Evolutionary conservation across 1,284 basidiomycete genomes (phyloP).

Genomic region (Ganoderma lucidum): DNA sequence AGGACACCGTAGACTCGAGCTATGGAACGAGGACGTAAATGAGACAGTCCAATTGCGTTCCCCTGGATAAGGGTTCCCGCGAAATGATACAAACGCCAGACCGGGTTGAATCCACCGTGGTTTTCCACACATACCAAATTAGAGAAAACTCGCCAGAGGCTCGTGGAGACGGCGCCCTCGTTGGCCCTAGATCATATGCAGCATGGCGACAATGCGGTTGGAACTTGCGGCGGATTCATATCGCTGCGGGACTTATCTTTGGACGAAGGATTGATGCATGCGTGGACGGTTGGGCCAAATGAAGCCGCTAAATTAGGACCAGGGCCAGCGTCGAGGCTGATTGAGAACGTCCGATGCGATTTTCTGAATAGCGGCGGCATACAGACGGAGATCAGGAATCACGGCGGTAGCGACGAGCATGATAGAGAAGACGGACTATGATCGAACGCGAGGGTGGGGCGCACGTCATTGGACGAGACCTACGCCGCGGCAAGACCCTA

Average conservation of each 20-base stretch:
- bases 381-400: not conserved
- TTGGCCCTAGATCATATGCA: not conserved
- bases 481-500: not conserved
- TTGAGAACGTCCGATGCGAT: not conserved
- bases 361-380: not conserved
- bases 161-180: not conserved
- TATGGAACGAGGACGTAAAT: not conserved
- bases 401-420: not conserved
- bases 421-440: not conserved
- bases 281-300: not conserved
- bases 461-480: not conserved
- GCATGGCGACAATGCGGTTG: not conserved
- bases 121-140: not conserved
- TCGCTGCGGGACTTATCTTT: not conserved
- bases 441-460: not conserved
- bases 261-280: not conserved
- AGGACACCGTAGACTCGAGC: not conserved
- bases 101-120: not conserved
- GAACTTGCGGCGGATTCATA: not conserved
- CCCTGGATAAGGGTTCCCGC: not conserved
- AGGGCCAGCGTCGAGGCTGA: not conserved
- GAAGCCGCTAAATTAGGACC: not conserved
- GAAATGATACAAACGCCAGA: not conserved
- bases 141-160: not conserved
- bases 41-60: not conserved